A percentile compares a stretch with the other conserved stretches of the same genome.
phyloP scores from a whole-genome alignment of 1,139 yeast species.

The Candida sp. region DNA sequence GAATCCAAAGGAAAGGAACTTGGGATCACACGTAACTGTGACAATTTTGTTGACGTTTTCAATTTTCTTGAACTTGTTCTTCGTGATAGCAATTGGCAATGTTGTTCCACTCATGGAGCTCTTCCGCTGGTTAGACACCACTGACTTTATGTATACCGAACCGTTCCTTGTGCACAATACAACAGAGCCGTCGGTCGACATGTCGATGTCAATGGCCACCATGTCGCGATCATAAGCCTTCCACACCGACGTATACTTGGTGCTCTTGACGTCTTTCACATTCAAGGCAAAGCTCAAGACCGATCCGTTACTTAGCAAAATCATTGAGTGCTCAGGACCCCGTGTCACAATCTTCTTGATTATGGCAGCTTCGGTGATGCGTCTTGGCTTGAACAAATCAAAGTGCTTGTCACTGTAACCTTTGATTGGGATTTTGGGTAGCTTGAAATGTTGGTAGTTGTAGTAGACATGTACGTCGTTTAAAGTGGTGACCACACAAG shows the following conservation, averaged over 20 bases:
- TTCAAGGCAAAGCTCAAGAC: constrained; percentile 41
- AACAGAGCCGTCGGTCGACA: constrained; percentile 71
- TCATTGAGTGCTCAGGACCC: constrained; percentile 37
- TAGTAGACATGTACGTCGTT: constrained; percentile 68
- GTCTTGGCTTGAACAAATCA: constrained; percentile 57
- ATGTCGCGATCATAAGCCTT: constrained; percentile 55
- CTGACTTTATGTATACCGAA: constrained; percentile 50
- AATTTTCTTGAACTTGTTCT: constrained; percentile 58
- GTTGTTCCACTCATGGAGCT: constrained; percentile 27
- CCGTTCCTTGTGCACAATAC: constrained; percentile 73
- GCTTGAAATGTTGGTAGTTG: constrained; percentile 59
- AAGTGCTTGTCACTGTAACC: constrained; percentile 44
- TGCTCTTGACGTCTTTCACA: constrained; percentile 30
- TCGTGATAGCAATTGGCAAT: constrained; percentile 28
- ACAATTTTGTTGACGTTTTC: constrained; percentile 57
- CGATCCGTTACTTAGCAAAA: constrained; percentile 59
- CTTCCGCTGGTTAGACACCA: constrained; percentile 23
- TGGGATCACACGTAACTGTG: constrained; percentile 67
- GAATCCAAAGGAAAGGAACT: constrained; percentile 71
- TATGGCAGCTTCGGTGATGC: constrained; percentile 42
- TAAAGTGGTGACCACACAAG: constrained; percentile 63
- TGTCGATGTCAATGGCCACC: constrained; percentile 63
- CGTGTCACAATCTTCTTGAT: constrained; percentile 39
- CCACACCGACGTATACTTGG: constrained; percentile 53
- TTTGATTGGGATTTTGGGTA: constrained; percentile 41